These are phyloP conservation scores for Pythium volutum DNA, from an alignment of 352 stramenopile genomes.

Conservation along the genomic window DNA sequence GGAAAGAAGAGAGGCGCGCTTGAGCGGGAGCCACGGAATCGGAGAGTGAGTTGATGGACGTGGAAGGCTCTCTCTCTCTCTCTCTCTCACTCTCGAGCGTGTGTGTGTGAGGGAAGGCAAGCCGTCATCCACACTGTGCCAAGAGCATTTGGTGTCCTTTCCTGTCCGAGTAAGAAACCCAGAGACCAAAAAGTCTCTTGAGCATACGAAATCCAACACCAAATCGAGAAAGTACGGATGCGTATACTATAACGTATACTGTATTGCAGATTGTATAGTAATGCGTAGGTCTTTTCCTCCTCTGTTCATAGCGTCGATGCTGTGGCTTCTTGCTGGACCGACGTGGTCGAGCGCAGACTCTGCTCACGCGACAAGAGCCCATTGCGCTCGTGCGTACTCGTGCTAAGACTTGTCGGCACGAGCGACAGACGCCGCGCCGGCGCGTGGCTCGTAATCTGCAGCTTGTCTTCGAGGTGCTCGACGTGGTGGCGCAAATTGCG, in stretches of 20 bases:
- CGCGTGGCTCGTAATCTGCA: conserved; percentile 40
- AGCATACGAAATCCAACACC: too few relatives aligned
- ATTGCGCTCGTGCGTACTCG: background rate
- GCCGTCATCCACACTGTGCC: too few relatives aligned
- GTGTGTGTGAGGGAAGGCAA: too few relatives aligned
- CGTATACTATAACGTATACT: too few relatives aligned
- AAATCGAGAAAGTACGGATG: background rate
- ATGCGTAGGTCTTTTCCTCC: too few relatives aligned
- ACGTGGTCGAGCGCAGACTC: conserved; percentile 7
- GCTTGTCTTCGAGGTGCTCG: conserved; percentile 46
- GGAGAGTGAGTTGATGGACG: background rate
- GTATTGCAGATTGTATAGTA: too few relatives aligned
- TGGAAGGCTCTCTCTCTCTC: too few relatives aligned
- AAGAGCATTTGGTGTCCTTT: too few relatives aligned
- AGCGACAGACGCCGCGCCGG: conserved; percentile 30
- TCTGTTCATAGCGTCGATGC: too few relatives aligned
- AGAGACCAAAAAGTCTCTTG: too few relatives aligned
- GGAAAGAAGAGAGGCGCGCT: background rate
- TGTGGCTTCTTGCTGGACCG: background rate
- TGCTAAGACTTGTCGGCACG: conserved; percentile 10
- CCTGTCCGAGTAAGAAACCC: background rate
- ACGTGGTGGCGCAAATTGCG: conserved; percentile 46
- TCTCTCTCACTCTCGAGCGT: too few relatives aligned
- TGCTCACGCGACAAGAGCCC: conserved; percentile 16
- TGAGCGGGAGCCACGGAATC: background rate